Evolutionary conservation across 352 stramenopile species (phyloP).

Genomic region (Phytophthora sojae): DNA sequence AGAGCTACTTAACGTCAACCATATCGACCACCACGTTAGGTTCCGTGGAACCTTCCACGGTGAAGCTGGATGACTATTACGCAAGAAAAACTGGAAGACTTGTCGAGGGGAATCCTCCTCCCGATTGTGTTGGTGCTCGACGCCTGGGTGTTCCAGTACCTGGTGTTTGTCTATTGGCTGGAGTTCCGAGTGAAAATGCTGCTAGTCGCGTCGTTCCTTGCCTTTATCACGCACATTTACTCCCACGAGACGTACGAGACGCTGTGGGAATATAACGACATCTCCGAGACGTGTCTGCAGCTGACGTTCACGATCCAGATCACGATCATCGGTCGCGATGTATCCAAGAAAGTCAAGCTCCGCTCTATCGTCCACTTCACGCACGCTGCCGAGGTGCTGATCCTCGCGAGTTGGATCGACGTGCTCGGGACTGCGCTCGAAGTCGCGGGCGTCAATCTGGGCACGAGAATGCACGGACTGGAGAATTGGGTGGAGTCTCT

Average conservation of each 20-base stretch:
- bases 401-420: constrained; percentile 19
- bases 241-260: constrained; percentile 22
- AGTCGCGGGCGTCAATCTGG: neutral
- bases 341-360: constrained; percentile 38
- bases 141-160: constrained; percentile 47
- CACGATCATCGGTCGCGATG: constrained; percentile 41
- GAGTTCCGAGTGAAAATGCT: constrained; percentile 39
- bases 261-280: constrained; percentile 37
- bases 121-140: constrained; percentile 47
- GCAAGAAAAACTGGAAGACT: neutral
- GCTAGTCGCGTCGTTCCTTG: constrained; percentile 29
- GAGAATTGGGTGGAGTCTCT: neutral
- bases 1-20: neutral
- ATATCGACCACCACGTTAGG: too few relatives aligned
- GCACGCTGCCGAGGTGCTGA: constrained; percentile 31
- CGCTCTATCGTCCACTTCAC: constrained; percentile 35
- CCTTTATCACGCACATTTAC: constrained; percentile 36
- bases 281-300: constrained; percentile 44
- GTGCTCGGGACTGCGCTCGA: neutral
- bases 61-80: neutral
- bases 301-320: constrained; percentile 53
- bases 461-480: neutral
- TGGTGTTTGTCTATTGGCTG: constrained; percentile 38
- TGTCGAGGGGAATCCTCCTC: constrained; percentile 22
- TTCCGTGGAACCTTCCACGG: too few relatives aligned